phyloP scores from a whole-genome alignment of 345 rosid species.

The Triadica sebifera region DNA sequence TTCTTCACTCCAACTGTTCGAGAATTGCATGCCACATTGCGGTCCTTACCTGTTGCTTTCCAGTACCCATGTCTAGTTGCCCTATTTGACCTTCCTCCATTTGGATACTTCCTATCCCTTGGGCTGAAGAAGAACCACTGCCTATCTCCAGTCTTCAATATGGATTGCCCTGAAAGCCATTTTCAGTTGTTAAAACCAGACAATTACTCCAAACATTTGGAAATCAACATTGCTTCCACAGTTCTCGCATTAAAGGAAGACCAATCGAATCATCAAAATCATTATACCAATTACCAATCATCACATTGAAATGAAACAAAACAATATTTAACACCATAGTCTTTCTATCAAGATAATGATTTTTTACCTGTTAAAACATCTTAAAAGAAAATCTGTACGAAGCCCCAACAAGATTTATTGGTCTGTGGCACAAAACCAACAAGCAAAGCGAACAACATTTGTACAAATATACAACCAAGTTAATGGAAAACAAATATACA shows the following conservation, averaged over 20 bases:
- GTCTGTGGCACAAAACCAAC: not conserved
- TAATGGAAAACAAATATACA: not conserved
- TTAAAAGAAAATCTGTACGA: not conserved
- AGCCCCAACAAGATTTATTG: not conserved
- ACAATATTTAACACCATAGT: not conserved
- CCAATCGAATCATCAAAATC: not conserved
- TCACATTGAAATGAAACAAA: not conserved
- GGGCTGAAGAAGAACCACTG: conserved; percentile 92
- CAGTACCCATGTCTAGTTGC: conserved; percentile 73
- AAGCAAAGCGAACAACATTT: not conserved
- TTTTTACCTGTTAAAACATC: not conserved
- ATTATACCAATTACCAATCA: not conserved
- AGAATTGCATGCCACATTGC: conserved; percentile 45
- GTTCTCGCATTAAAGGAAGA: not conserved
- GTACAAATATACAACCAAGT: not conserved
- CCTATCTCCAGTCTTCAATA: conserved; percentile 75
- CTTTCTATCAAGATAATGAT: not conserved
- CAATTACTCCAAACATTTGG: conserved; percentile 1
- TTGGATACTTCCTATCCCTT: conserved; percentile 83
- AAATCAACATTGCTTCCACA: not conserved
- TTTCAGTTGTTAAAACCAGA: conserved; percentile 10
- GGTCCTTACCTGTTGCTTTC: conserved; percentile 93
- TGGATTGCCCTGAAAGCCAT: conserved; percentile 46
- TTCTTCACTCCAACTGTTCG: conserved; percentile 74
- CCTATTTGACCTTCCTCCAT: conserved; percentile 84